Evolutionary conservation across 371 early-diverging fungal genomes (phyloP).

Genomic region (Mucor sp.): DNA sequence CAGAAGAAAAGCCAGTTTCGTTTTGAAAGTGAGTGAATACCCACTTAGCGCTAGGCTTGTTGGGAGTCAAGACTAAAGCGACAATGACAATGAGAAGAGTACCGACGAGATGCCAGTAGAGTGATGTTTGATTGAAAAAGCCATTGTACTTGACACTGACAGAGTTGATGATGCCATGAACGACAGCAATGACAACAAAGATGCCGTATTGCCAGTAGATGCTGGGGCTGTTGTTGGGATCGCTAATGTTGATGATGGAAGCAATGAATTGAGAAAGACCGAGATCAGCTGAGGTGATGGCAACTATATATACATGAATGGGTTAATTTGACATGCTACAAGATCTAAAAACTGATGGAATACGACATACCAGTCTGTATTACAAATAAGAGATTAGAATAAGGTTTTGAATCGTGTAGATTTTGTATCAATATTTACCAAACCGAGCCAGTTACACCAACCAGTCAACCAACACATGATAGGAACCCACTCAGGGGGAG

Average conservation of each 20-base stretch:
- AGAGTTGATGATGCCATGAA: slow-evolving; percentile 63
- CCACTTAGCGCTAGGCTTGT: slow-evolving; percentile 45
- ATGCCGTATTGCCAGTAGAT: slow-evolving; percentile 46
- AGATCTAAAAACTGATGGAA: not conserved
- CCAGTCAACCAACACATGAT: slow-evolving; percentile 59
- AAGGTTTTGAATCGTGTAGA: not conserved
- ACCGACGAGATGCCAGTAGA: slow-evolving; percentile 63
- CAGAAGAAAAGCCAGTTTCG: slow-evolving; percentile 38
- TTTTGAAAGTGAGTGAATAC: slow-evolving; percentile 46
- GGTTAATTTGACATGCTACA: not conserved
- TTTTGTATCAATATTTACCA: slow-evolving; percentile 17
- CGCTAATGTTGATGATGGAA: slow-evolving; percentile 43
- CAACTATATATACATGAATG: slow-evolving; percentile 16
- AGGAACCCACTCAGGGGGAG: slow-evolving; percentile 57
- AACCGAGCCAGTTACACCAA: slow-evolving; percentile 63
- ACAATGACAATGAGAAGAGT: slow-evolving; percentile 59
- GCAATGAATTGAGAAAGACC: slow-evolving; percentile 54
- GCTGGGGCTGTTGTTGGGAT: slow-evolving; percentile 35
- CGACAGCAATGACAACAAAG: slow-evolving; percentile 46
- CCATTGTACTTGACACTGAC: slow-evolving; percentile 54
- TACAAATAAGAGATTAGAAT: slow-evolving; percentile 3
- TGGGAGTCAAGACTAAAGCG: slow-evolving; percentile 51
- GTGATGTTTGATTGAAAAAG: slow-evolving; percentile 54
- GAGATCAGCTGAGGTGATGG: slow-evolving; percentile 57
- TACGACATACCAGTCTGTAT: slow-evolving; percentile 19